phyloP scores from a whole-genome alignment of 192 early-diverging fungal species.

The Helicostylum pulchrum region DNA sequence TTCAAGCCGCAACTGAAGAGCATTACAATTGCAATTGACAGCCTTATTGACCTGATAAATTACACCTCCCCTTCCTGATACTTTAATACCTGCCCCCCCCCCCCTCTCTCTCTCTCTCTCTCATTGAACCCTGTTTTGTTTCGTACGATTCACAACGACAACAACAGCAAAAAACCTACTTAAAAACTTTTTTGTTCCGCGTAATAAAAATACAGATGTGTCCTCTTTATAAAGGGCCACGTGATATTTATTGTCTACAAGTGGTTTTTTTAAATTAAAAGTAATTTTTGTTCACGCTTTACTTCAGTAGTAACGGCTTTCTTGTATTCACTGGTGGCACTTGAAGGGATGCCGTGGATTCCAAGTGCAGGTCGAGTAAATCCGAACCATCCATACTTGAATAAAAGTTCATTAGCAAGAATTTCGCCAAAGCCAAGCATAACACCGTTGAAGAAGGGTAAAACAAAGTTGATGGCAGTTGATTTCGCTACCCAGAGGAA shows the following conservation, averaged over 20 bases:
- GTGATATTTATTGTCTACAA: neutral
- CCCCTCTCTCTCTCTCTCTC: too few species aligned
- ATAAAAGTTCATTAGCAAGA: constrained; percentile 74
- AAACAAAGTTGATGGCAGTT: constrained; percentile 51
- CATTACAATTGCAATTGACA: too few species aligned
- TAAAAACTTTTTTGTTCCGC: too few species aligned
- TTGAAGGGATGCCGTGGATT: constrained; percentile 14
- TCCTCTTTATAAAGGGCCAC: neutral
- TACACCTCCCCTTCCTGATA: too few species aligned
- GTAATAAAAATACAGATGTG: too few species aligned
- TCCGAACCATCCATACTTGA: constrained; percentile 68
- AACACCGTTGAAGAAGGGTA: constrained; percentile 59
- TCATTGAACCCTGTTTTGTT: too few species aligned
- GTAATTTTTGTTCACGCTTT: constrained; percentile 11
- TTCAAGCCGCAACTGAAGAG: too few species aligned
- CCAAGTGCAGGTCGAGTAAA: constrained; percentile 22
- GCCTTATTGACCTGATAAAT: too few species aligned
- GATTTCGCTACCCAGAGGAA: constrained; percentile 39
- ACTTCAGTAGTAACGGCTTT: constrained; percentile 9
- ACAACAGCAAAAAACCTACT: too few species aligned
- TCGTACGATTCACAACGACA: too few species aligned
- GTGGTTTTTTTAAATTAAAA: neutral
- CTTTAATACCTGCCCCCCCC: too few species aligned
- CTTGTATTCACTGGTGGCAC: constrained; percentile 31
- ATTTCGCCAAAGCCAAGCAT: constrained; percentile 81